Evolutionary conservation across 106 monocot species (phyloP).

Genomic region (Alisma plantagoaquatica): DNA sequence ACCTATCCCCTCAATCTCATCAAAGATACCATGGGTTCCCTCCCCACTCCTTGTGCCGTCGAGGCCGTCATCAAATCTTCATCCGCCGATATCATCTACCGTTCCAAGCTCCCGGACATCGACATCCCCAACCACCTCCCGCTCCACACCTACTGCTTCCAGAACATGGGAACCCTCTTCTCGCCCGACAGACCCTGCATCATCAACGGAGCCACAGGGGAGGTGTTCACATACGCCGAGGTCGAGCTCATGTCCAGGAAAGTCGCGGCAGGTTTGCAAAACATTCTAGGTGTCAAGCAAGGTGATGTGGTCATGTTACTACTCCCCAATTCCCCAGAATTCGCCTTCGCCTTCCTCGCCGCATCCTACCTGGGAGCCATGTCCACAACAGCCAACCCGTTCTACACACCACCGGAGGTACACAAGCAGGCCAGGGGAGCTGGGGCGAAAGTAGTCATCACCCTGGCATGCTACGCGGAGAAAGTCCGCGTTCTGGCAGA

Average conservation of each 20-base stretch:
- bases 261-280: conserved; percentile 51
- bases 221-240: conserved; percentile 35
- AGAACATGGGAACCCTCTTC: conserved; percentile 30
- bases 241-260: conserved; percentile 38
- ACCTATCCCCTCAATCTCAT: too few relatives aligned
- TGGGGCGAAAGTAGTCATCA: conserved; percentile 42
- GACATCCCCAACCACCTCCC: conserved; percentile 52
- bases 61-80: too few relatives aligned
- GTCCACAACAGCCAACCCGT: conserved; percentile 79
- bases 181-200: conserved; percentile 49
- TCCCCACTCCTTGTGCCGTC: too few relatives aligned
- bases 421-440: conserved; percentile 47
- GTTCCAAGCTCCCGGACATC: conserved; percentile 85
- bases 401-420: conserved; percentile 59
- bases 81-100: too few relatives aligned
- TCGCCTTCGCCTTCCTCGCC: conserved; percentile 67
- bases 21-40: too few relatives aligned
- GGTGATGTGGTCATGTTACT: conserved; percentile 69
- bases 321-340: conserved; percentile 66
- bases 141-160: conserved; percentile 81
- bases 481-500: conserved; percentile 30
- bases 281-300: conserved; percentile 30
- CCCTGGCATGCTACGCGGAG: conserved; percentile 42
- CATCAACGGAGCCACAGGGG: conserved; percentile 51
- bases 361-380: conserved; percentile 59